Evolutionary conservation across 208 protist genomes (phyloP).

Genomic region (Crithidia mellificae): DNA sequence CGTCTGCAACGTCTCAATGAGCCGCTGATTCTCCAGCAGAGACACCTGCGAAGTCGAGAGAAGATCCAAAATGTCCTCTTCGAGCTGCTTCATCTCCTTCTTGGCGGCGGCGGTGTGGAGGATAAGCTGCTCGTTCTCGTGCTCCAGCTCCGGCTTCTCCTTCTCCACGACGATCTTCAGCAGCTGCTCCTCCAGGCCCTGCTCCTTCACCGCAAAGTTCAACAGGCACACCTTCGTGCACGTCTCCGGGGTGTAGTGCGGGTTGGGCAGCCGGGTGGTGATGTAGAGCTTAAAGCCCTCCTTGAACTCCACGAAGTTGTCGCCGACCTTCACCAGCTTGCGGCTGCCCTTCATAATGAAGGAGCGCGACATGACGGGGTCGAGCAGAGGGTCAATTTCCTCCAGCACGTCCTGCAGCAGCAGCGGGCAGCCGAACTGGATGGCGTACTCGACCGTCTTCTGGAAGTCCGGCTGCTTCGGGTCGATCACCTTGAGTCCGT

Average conservation of each 20-base stretch:
- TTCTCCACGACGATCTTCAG: conserved; percentile 97
- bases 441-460: conserved; percentile 95
- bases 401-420: conserved; percentile 97
- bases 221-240: conserved; percentile 97
- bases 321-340: conserved; percentile 95
- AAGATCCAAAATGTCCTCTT: conserved; percentile 97
- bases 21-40: conserved; percentile 97
- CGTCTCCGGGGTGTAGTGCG: conserved; percentile 98
- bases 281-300: conserved; percentile 98
- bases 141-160: conserved; percentile 98
- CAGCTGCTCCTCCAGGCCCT: conserved; percentile 98
- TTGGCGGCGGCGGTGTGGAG: conserved; percentile 92
- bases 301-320: conserved; percentile 98
- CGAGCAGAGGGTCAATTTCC: conserved; percentile 97
- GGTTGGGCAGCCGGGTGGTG: conserved; percentile 97
- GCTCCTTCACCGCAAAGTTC: conserved; percentile 98
- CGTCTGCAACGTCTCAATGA: conserved; percentile 97
- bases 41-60: conserved; percentile 92
- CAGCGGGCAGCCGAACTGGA: conserved; percentile 96
- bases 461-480: conserved; percentile 95
- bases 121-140: conserved; percentile 97
- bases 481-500: conserved; percentile 94
- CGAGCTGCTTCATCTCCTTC: conserved; percentile 95
- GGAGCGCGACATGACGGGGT: conserved; percentile 94
- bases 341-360: conserved; percentile 93